Percentiles rank a stretch among this genome's conserved stretches.
These are phyloP conservation scores for Lupinus albus DNA, from an alignment of 306 rosid species.

Conservation along the genomic window DNA sequence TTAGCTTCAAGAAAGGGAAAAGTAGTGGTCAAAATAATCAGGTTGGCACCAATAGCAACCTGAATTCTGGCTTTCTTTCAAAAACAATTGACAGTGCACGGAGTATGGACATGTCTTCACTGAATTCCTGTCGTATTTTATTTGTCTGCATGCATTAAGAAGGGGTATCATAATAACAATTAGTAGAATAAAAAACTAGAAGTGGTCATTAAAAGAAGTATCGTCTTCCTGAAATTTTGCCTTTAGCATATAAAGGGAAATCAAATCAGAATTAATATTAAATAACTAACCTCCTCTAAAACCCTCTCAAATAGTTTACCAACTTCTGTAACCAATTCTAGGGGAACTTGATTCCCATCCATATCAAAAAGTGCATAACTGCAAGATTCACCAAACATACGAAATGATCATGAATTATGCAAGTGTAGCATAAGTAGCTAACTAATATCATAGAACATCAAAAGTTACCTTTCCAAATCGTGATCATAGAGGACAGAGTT, in stretches of 20 bases:
- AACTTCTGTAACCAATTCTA: conserved; percentile 75
- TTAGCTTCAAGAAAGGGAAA: conserved; percentile 21
- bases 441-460: conserved; percentile 9
- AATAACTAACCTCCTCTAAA: conserved; percentile 68
- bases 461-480: conserved; percentile 85
- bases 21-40: not conserved
- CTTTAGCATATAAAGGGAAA: not conserved
- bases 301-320: conserved; percentile 73
- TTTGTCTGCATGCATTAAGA: conserved; percentile 68
- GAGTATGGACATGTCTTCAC: conserved; percentile 75
- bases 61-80: conserved; percentile 82
- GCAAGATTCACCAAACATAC: conserved; percentile 34
- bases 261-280: conserved; percentile 17
- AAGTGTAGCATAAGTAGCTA: conserved; percentile 24
- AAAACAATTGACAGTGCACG: conserved; percentile 81
- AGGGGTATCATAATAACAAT: conserved; percentile 30
- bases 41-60: conserved; percentile 44
- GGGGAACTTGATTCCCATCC: conserved; percentile 96
- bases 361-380: conserved; percentile 95
- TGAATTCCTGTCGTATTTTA: conserved; percentile 62
- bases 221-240: conserved; percentile 11
- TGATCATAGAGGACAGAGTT: conserved; percentile 97
- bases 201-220: conserved; percentile 18
- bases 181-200: conserved; percentile 22
- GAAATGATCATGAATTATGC: not conserved